Evolutionary conservation across 805 yeast genomes (phyloP).

Genomic region (Cyberlindnera euphorbiae): DNA sequence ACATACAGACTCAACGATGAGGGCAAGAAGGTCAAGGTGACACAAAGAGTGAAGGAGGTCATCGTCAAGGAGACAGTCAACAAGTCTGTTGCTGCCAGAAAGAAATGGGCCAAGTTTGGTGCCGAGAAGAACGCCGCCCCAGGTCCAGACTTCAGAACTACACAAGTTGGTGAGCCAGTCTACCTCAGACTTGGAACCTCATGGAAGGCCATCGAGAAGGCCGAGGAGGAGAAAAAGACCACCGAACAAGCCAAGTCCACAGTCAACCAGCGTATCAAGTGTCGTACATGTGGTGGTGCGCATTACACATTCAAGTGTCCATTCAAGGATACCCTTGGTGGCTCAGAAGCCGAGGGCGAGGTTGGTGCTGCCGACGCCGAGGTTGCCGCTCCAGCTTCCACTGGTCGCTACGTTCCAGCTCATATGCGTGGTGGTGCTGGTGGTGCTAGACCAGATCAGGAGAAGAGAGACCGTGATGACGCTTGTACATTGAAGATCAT

Average conservation of each 20-base stretch:
- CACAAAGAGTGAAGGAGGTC: conserved; percentile 77
- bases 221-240: conserved; percentile 53
- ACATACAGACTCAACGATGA: conserved; percentile 69
- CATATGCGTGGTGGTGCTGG: conserved; percentile 43
- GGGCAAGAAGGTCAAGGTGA: conserved; percentile 81
- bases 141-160: conserved; percentile 86
- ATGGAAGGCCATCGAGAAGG: conserved; percentile 75
- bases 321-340: conserved; percentile 77
- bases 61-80: conserved; percentile 77
- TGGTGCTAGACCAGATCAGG: conserved; percentile 30
- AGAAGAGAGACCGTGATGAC: conserved; percentile 69
- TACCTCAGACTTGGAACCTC: conserved; percentile 67
- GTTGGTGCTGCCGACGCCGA: conserved; percentile 39
- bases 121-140: conserved; percentile 65
- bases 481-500: conserved; percentile 83
- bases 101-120: conserved; percentile 86
- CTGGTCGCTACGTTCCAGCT: conserved; percentile 60
- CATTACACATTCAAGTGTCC: conserved; percentile 97
- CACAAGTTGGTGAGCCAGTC: conserved; percentile 83
- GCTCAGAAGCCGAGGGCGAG: conserved; percentile 37
- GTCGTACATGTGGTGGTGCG: conserved; percentile 92
- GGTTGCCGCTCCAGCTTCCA: conserved; percentile 37
- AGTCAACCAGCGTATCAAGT: conserved; percentile 44
- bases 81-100: conserved; percentile 81
- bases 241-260: conserved; percentile 42